Percentiles rank a stretch among this genome's conserved stretches.
Evolutionary conservation across 2,329 filamentous ascomycete genomes (phyloP).

Genomic region (Ceratocystis smalleyi): DNA sequence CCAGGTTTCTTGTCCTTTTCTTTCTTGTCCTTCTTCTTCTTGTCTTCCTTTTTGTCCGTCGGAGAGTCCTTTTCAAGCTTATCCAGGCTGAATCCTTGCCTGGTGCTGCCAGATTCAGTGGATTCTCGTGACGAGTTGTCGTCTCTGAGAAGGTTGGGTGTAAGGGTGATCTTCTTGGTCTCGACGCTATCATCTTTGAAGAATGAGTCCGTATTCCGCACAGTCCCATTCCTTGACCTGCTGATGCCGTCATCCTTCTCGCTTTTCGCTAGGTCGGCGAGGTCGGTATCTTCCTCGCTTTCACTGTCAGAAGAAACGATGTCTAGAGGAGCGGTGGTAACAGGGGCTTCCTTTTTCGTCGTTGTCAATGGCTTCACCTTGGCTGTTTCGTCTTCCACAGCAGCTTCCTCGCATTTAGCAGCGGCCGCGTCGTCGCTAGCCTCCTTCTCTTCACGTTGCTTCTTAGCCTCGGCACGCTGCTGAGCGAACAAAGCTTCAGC

Average conservation of each 20-base stretch:
- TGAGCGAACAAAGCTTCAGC: conserved; percentile 24
- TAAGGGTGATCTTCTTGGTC: conserved; percentile 93
- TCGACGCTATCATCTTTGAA: conserved; percentile 93
- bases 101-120: conserved; percentile 32
- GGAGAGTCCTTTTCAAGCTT: conserved; percentile 41
- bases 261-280: not conserved
- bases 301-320: not conserved
- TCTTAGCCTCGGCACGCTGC: conserved; percentile 23
- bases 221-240: conserved; percentile 67
- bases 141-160: conserved; percentile 78
- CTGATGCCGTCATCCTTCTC: conserved; percentile 30
- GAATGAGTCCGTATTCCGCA: conserved; percentile 89
- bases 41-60: conserved; percentile 54
- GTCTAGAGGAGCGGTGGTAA: not conserved
- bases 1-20: conserved; percentile 53
- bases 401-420: conserved; percentile 18
- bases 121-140: conserved; percentile 48
- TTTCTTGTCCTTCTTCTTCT: conserved; percentile 56
- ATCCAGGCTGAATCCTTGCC: conserved; percentile 55
- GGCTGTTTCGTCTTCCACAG: conserved; percentile 35
- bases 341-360: conserved; percentile 26
- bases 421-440: conserved; percentile 16
- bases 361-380: conserved; percentile 37
- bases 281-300: conserved; percentile 6
- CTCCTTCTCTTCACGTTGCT: conserved; percentile 20